Conservation (phyloP, 2,329 filamentous ascomycete species). For the Diplodia mutila region DNA sequence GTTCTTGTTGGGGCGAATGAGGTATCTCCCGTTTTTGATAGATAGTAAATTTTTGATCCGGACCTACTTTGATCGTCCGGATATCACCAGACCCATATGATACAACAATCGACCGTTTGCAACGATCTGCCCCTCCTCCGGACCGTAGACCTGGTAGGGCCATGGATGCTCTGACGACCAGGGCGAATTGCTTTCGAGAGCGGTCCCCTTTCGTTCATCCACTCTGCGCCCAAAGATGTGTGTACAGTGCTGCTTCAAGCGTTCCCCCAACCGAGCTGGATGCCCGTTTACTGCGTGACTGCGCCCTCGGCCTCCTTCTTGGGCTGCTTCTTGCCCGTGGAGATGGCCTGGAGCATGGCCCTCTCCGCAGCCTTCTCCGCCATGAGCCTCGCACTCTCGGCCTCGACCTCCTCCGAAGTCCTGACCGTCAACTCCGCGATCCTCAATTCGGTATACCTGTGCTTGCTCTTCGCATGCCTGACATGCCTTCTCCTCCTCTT, state of each 20-base stretch:
- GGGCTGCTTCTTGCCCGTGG: no score
- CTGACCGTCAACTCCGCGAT: constrained; percentile 80
- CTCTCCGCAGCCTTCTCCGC: no score
- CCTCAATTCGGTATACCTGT: constrained; percentile 81
- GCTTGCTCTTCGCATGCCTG: constrained; percentile 84
- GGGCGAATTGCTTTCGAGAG: background rate
- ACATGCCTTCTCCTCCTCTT: constrained; percentile 68
- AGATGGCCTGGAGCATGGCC: no score
- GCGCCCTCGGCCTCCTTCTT: no score
- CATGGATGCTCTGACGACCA: background rate
- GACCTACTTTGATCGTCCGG: background rate
- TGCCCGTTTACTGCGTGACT: background rate
- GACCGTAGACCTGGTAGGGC: background rate
- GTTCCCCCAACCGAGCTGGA: no score
- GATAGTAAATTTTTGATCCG: background rate
- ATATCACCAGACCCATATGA: background rate
- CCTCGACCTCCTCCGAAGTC: constrained; percentile 57
- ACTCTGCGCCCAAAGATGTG: background rate
- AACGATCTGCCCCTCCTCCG: background rate
- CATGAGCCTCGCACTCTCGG: no score
- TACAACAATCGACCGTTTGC: background rate
- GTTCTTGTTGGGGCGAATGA: background rate
- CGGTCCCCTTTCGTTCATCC: background rate
- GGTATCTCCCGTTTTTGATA: background rate
- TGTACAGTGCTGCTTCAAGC: background rate